Evolutionary conservation across 2,329 filamentous ascomycete genomes (phyloP).

Genomic region (Fusarium setosum): DNA sequence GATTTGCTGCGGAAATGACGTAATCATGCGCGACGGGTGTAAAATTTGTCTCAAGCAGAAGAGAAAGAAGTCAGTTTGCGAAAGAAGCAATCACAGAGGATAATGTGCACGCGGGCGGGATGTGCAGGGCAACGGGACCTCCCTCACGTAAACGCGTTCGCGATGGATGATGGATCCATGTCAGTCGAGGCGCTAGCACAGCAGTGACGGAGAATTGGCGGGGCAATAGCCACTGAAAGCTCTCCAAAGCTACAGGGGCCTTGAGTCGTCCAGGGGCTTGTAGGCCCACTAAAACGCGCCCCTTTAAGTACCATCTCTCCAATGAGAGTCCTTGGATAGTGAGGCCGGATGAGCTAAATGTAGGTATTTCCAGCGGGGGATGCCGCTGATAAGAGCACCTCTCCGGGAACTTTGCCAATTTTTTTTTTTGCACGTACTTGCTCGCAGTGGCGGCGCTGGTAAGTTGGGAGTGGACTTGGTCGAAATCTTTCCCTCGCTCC

Average conservation of each 20-base stretch:
- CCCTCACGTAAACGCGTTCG: conserved; percentile 27
- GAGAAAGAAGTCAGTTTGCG: not conserved
- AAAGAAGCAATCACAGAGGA: not conserved
- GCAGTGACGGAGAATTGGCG: conserved; percentile 9
- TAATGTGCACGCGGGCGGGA: too few relatives aligned
- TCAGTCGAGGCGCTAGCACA: too few relatives aligned
- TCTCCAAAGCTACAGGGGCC: conserved; percentile 11
- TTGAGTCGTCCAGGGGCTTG: not conserved
- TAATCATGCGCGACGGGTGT: not conserved
- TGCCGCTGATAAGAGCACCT: conserved; percentile 30
- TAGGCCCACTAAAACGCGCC: conserved; percentile 18
- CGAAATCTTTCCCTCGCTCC: conserved; percentile 30
- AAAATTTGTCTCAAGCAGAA: not conserved
- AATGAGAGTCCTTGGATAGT: conserved; percentile 25
- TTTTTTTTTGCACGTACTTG: not conserved
- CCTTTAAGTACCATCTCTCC: conserved; percentile 29
- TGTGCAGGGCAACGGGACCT: not conserved
- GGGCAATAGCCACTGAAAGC: conserved; percentile 26
- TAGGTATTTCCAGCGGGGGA: conserved; percentile 31
- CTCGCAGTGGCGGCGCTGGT: conserved; percentile 12
- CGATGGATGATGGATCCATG: too few relatives aligned
- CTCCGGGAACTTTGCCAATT: not conserved
- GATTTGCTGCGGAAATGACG: not conserved
- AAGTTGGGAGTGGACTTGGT: conserved; percentile 2
- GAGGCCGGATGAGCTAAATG: not conserved